Evolutionary conservation across 2,329 filamentous ascomycete genomes (phyloP).

Genomic region (Penicillium sp.): DNA sequence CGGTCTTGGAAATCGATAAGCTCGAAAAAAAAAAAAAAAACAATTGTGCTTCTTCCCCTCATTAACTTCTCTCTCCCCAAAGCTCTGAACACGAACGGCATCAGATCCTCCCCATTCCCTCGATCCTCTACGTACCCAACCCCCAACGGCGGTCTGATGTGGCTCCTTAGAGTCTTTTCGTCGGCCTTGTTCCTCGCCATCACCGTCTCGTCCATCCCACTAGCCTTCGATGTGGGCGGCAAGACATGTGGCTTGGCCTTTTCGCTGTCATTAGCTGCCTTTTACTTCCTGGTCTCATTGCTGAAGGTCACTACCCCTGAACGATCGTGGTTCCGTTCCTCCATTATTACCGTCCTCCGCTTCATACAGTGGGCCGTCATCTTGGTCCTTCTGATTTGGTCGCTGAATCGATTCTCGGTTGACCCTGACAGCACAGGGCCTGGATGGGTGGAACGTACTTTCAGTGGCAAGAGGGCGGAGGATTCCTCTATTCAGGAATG

Average conservation of each 20-base stretch:
- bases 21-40: neutral
- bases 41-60: neutral
- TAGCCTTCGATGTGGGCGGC: conserved; percentile 97
- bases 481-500: conserved; percentile 72
- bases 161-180: conserved; percentile 75
- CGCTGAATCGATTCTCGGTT: conserved; percentile 89
- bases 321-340: conserved; percentile 69
- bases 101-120: neutral
- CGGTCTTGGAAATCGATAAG: neutral
- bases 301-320: conserved; percentile 79
- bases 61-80: neutral
- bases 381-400: conserved; percentile 86
- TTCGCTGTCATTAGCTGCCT: conserved; percentile 81
- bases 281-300: conserved; percentile 85
- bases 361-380: conserved; percentile 83
- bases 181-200: conserved; percentile 83
- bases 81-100: neutral
- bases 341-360: conserved; percentile 66
- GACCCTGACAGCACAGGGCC: conserved; percentile 62
- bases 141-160: conserved; percentile 57
- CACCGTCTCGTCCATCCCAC: conserved; percentile 91
- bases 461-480: conserved; percentile 62
- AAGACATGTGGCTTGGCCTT: conserved; percentile 91
- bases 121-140: conserved; percentile 29
- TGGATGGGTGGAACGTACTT: conserved; percentile 79